These are phyloP conservation scores for Dipodascopsis uninucleata DNA, from an alignment of 805 yeast genomes.

Conservation along the genomic window DNA sequence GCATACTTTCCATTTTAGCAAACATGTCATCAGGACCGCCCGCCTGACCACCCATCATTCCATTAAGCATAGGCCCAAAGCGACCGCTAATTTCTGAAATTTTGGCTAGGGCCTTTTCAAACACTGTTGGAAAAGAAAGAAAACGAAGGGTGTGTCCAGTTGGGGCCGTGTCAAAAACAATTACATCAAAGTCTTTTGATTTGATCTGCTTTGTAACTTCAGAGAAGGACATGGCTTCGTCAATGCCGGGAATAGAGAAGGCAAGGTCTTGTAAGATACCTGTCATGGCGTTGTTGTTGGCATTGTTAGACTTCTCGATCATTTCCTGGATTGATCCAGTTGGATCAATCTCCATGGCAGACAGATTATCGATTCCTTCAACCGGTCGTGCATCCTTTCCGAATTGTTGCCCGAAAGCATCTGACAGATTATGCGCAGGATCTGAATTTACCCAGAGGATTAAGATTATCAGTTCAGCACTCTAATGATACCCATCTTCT, in stretches of 20 bases:
- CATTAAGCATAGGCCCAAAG: conserved; percentile 84
- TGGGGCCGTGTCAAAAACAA: conserved; percentile 98
- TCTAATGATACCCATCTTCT: too few species aligned
- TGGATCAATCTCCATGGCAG: conserved; percentile 99
- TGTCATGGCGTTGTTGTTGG: conserved; percentile 46
- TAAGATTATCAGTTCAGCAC: too few species aligned
- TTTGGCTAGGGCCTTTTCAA: conserved; percentile 81
- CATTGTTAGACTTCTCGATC: conserved; percentile 50
- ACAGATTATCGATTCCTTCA: conserved; percentile 79
- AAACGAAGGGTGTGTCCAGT: conserved; percentile 97
- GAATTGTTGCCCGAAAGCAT: conserved; percentile 97
- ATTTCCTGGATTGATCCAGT: conserved; percentile 88
- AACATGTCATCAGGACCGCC: conserved; percentile 61
- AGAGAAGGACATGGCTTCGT: conserved; percentile 96
- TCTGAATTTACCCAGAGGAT: too few species aligned
- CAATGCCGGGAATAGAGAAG: conserved; percentile 95
- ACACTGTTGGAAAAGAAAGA: conserved; percentile 87
- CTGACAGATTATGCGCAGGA: conserved; percentile 97
- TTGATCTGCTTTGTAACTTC: conserved; percentile 96
- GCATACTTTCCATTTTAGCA: conserved; percentile 72
- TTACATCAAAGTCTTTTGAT: conserved; percentile 71
- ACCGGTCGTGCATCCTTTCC: conserved; percentile 95
- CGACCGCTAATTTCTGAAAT: conserved; percentile 80
- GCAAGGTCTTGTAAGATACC: conserved; percentile 86
- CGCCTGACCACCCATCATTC: conserved; percentile 51